Evolutionary conservation across 805 yeast species (phyloP), one percentile per base, ranked within the genome.

Genomic region (Maudiozyma serrabonitensis): DNA sequence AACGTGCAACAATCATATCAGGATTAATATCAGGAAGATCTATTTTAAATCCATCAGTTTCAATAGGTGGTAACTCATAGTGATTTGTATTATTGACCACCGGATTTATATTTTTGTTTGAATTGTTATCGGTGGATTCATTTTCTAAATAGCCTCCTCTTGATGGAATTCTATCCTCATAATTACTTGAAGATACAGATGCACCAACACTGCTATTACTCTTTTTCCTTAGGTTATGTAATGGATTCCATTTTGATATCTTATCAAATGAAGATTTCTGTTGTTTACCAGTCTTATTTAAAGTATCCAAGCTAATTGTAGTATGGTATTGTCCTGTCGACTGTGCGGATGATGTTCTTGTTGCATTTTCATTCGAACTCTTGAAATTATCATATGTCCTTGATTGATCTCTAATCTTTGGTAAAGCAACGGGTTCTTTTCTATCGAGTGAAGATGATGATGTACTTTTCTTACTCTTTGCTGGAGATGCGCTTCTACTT

Each of bases 201-300:
- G 50, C 47, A 8, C 39, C 49, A 44, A 39, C 49, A 28, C 57
- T 54, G 23, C 58, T 51, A 38, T 52, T 53, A 35, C 62, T 56
- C 41, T 58, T 62, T 48, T 62, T 64, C 38, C 59, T 54, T 13
- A 58, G 51, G 28, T 62, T 60, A 44, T 56, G 52, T 18, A 62
- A 41, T 6, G 65, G 64, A 45, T 63, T 63, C 67, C 66, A 63
- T 48, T 61, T 61, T 1, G 66, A 57, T 11, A 59, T 47, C 45
- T 59, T 61, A n/a, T 61, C 64, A 26, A 60, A 35, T 1, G 56
- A 46, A 35, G 56, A 54, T 8, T 55, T 58, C 41, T 49, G 50
- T 34, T 51, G 50, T 28, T 56, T 55, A 3, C 44, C 41, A 15
- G 50, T 52, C 31, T 48, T 54, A 6, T 53, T 50, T n/a, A 60